Percentiles rank a stretch among this genome's conserved stretches.
These are phyloP conservation scores for Camellia granthamiana DNA, from an alignment of 148 eudicot genomes.

Conservation along the genomic window DNA sequence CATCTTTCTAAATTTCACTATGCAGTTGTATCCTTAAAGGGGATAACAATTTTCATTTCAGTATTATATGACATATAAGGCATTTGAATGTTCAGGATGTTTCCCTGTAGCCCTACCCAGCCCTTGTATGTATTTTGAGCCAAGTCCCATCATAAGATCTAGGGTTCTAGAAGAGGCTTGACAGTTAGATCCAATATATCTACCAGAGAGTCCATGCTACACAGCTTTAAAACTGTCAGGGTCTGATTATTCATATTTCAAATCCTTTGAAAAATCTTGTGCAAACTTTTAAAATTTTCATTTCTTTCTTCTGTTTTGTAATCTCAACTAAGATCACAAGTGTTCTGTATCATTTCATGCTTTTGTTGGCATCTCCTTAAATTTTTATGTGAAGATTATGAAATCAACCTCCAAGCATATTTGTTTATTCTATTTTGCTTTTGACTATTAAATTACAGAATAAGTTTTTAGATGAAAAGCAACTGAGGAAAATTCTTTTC, in stretches of 20 bases:
- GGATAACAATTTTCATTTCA: not conserved
- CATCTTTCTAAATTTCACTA: not conserved
- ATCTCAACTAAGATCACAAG: not conserved
- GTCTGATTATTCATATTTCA: not conserved
- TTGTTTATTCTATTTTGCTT: too few species aligned
- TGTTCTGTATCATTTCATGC: not conserved
- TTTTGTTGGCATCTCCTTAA: not conserved
- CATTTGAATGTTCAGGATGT: not conserved
- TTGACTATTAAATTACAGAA: not conserved
- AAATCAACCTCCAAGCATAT: not conserved
- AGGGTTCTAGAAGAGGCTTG: not conserved
- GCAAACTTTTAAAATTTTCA: not conserved
- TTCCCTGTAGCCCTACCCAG: not conserved
- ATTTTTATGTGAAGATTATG: not conserved
- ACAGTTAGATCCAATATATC: not conserved
- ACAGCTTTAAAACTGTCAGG: not conserved
- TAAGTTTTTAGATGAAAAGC: not conserved
- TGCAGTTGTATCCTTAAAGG: not conserved
- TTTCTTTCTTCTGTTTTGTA: not conserved
- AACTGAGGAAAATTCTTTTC: not conserved
- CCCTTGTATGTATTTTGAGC: not conserved
- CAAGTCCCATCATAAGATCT: not conserved
- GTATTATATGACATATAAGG: not conserved
- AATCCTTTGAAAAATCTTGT: not conserved
- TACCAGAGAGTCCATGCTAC: not conserved